These are phyloP conservation scores for Sarocladiaceae sp. DNA, from an alignment of 2,329 filamentous ascomycete genomes.

Conservation along the genomic window DNA sequence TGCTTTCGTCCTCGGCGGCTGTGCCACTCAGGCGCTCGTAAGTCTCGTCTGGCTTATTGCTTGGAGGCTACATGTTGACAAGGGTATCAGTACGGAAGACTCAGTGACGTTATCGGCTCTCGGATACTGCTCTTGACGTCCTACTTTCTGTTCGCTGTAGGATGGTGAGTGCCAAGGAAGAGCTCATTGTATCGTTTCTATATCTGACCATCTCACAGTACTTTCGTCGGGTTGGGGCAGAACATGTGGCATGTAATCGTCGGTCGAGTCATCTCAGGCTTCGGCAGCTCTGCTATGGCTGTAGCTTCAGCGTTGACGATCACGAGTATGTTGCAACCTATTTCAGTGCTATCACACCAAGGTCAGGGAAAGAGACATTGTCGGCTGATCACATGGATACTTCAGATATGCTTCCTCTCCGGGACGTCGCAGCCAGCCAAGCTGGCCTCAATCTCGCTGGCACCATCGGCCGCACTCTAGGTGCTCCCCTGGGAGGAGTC, in stretches of 20 bases:
- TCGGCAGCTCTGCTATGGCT: not conserved
- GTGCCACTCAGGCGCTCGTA: conserved; percentile 37
- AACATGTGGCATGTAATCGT: not conserved
- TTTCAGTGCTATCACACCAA: no score
- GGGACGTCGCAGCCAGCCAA: conserved; percentile 70
- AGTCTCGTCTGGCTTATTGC: conserved; percentile 4
- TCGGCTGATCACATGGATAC: not conserved
- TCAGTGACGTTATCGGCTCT: not conserved
- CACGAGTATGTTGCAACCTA: not conserved
- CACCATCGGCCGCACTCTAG: conserved; percentile 61
- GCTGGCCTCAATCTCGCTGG: conserved; percentile 69
- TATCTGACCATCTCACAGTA: not conserved
- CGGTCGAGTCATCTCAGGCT: not conserved
- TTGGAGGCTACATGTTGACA: not conserved
- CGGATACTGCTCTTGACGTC: not conserved
- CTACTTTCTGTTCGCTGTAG: not conserved
- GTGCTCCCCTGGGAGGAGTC: conserved; percentile 67
- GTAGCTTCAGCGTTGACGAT: not conserved
- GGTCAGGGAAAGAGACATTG: not conserved
- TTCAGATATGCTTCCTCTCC: conserved; percentile 61
- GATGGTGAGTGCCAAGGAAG: not conserved
- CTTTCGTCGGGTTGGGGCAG: not conserved
- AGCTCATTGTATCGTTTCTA: not conserved
- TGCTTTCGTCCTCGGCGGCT: conserved; percentile 25
- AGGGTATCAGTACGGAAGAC: not conserved